phyloP scores from a whole-genome alignment of 2,329 filamentous ascomycete genomes.

The Elsinoe perseae region DNA sequence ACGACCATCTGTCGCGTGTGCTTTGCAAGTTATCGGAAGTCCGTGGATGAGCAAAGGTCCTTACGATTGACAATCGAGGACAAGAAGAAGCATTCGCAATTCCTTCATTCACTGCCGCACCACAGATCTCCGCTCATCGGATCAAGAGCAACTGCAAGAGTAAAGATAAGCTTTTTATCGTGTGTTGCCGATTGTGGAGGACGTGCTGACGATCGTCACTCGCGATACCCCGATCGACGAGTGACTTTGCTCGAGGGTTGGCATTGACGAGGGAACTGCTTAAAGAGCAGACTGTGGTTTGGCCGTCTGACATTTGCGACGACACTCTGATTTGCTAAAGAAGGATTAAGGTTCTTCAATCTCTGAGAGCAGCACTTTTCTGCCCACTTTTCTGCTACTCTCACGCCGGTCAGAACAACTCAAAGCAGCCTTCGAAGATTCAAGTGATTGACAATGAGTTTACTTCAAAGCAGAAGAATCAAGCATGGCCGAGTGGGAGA shows the following conservation, averaged over 20 bases:
- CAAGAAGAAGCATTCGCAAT: not conserved
- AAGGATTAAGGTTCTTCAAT: not conserved
- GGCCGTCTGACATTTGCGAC: not conserved
- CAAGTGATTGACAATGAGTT: not conserved
- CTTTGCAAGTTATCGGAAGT: no score
- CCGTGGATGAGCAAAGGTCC: no score
- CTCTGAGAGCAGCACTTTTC: not conserved
- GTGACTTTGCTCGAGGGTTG: not conserved
- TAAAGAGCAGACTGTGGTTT: not conserved
- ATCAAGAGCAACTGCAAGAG: not conserved
- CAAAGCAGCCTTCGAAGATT: not conserved
- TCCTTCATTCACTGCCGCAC: not conserved
- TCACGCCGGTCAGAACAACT: not conserved
- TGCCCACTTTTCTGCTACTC: not conserved
- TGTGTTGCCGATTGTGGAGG: slow-evolving; percentile 9
- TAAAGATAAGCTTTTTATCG: not conserved
- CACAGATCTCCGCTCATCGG: not conserved
- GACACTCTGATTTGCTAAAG: not conserved
- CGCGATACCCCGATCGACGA: slow-evolving; percentile 4
- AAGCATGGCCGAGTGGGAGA: no score
- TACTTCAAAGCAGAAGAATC: not conserved
- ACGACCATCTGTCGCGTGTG: no score
- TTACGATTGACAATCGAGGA: no score
- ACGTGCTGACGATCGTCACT: slow-evolving; percentile 11
- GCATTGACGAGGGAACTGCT: not conserved